phyloP scores from a whole-genome alignment of 768 basidiomycete genomes.

The Phallus indusiatus region DNA sequence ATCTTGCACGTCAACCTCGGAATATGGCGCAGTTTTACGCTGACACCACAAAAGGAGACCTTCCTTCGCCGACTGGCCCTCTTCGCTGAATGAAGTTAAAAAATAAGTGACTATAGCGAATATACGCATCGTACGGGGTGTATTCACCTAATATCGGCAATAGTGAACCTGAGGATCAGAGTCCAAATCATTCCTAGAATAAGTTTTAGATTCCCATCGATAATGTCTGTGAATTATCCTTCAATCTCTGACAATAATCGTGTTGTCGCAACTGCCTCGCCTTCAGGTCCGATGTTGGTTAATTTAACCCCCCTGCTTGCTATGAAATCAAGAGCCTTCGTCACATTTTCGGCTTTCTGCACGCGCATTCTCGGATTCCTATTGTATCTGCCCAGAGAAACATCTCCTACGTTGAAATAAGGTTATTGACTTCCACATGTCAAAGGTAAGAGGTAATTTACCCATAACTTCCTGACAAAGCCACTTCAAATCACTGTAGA shows the following conservation, averaged over 20 bases:
- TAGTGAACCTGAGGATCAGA: slow-evolving; percentile 91
- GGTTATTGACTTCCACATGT: background rate
- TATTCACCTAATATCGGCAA: slow-evolving; percentile 91
- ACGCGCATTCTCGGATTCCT: slow-evolving; percentile 83
- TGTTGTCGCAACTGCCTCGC: slow-evolving; percentile 18
- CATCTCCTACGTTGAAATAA: slow-evolving; percentile 48
- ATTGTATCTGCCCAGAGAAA: slow-evolving; percentile 92
- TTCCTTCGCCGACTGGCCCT: slow-evolving; percentile 97
- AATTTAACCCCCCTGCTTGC: slow-evolving; percentile 88
- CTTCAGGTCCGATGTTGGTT: slow-evolving; percentile 97
- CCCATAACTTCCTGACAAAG: slow-evolving; percentile 89
- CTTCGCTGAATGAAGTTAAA: slow-evolving; percentile 52
- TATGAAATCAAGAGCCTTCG: slow-evolving; percentile 94
- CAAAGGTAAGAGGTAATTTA: slow-evolving; percentile 18
- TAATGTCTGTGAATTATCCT: slow-evolving; percentile 61
- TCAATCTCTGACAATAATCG: background rate
- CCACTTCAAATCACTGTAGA: slow-evolving; percentile 8
- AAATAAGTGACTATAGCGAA: slow-evolving; percentile 1
- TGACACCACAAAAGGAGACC: slow-evolving; percentile 97
- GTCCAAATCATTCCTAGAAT: slow-evolving; percentile 99
- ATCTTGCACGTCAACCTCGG: slow-evolving; percentile 87
- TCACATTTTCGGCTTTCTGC: slow-evolving; percentile 97
- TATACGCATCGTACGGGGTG: background rate
- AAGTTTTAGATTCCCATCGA: slow-evolving; percentile 96
- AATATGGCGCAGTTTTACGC: slow-evolving; percentile 86